Percentiles rank a stretch among this genome's conserved stretches.
Conservation (phyloP, 768 basidiomycete species). For the Naganishia vaughanmartiniae region DNA sequence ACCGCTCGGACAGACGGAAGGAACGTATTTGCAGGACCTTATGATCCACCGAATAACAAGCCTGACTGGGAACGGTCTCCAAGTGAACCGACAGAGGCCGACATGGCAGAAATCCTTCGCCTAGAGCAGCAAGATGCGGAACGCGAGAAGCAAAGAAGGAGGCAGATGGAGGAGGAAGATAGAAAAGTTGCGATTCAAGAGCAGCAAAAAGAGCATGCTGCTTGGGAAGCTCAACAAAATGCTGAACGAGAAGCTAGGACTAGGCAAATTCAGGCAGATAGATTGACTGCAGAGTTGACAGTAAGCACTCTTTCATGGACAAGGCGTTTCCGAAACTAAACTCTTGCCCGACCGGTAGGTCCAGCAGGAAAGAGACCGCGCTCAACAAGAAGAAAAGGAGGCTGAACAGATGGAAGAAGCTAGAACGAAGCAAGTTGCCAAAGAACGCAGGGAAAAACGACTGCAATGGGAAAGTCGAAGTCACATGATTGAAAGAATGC, state of each 20-base stretch:
- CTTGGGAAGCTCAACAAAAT: slow-evolving; percentile 47
- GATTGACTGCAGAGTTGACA: slow-evolving; percentile 21
- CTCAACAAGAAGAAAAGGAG: slow-evolving; percentile 23
- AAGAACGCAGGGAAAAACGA: slow-evolving; percentile 34
- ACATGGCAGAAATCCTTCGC: slow-evolving; percentile 40
- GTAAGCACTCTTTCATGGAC: neutral
- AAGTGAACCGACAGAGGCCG: slow-evolving; percentile 32
- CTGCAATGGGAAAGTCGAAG: slow-evolving; percentile 30
- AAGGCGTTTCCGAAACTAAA: neutral
- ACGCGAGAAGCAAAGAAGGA: slow-evolving; percentile 36
- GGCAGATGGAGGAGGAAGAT: slow-evolving; percentile 44
- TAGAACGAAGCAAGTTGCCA: slow-evolving; percentile 29
- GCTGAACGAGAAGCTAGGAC: slow-evolving; percentile 38
- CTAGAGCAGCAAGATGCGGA: slow-evolving; percentile 44
- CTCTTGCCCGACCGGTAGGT: neutral
- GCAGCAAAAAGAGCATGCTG: slow-evolving; percentile 49
- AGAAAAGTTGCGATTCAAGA: slow-evolving; percentile 47
- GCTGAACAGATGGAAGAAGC: slow-evolving; percentile 26
- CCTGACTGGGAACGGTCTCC: slow-evolving; percentile 26
- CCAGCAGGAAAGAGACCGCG: slow-evolving; percentile 28
- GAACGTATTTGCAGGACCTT: neutral
- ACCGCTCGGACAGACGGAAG: neutral
- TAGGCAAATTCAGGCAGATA: slow-evolving; percentile 42
- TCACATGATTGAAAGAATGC: slow-evolving; percentile 22
- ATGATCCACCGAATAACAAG: slow-evolving; percentile 9